Evolutionary conservation across 345 rosid genomes (phyloP).

Genomic region (Theobroma cacao): DNA sequence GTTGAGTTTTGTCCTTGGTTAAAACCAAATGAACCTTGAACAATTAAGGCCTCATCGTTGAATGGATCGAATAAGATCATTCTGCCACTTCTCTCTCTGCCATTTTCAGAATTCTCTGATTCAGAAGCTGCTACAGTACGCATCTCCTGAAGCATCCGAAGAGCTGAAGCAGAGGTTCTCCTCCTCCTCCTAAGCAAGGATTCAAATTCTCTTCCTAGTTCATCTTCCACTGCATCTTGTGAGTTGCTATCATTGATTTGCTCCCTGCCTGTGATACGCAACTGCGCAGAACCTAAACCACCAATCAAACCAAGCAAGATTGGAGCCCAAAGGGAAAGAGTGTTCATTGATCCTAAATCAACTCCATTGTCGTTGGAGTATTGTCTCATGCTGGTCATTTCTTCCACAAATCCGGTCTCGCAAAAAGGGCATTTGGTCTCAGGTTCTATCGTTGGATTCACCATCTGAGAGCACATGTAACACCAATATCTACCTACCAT

Average conservation of each 20-base stretch:
- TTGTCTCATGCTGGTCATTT: constrained; percentile 24
- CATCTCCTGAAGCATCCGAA: constrained; percentile 28
- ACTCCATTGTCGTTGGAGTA: constrained; percentile 20
- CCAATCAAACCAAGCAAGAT: constrained; percentile 41
- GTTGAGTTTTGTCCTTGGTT: constrained; percentile 12
- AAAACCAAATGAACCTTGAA: constrained; percentile 21
- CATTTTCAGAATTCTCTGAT: constrained; percentile 14
- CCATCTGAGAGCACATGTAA: constrained; percentile 51
- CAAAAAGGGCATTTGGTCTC: constrained; percentile 54
- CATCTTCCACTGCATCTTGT: constrained; percentile 19
- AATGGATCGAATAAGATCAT: constrained; percentile 38
- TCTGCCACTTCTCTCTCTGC: constrained; percentile 18
- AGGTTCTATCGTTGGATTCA: constrained; percentile 40
- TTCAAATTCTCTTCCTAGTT: constrained; percentile 26
- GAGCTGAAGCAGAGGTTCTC: constrained; percentile 23
- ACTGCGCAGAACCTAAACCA: constrained; percentile 22
- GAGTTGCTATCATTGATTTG: constrained; percentile 11
- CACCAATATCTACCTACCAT: constrained; percentile 57
- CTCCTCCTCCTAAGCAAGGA: constrained; percentile 24
- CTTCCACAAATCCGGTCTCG: constrained; percentile 57
- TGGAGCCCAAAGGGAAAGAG: constrained; percentile 38
- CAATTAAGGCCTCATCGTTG: constrained; percentile 35
- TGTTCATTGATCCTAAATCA: constrained; percentile 25
- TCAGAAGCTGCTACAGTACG: background rate
- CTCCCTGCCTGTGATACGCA: constrained; percentile 19